These are phyloP conservation scores for Myotisia sp. DNA, from an alignment of 2,329 filamentous ascomycete genomes.

Conservation along the genomic window DNA sequence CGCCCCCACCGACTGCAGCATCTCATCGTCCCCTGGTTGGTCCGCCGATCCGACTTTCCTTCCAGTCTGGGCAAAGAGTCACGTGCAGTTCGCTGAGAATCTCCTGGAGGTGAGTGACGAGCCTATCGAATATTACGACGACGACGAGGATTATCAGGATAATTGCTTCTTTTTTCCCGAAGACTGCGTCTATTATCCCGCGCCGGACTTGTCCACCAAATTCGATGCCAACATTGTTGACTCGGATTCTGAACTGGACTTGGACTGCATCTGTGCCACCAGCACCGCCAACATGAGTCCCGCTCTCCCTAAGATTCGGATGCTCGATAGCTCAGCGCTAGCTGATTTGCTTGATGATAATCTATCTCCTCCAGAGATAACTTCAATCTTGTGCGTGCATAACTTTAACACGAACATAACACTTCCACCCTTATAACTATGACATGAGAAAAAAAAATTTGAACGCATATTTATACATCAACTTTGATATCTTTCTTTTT, in stretches of 20 bases:
- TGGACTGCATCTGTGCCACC: conserved; percentile 13
- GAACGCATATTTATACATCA: no score
- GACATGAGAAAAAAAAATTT: no score
- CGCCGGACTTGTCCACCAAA: conserved; percentile 3
- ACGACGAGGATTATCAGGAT: conserved; percentile 29
- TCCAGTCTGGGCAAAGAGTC: conserved; percentile 28
- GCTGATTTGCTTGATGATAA: conserved; percentile 30
- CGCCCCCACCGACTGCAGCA: no score
- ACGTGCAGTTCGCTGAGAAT: conserved; percentile 27
- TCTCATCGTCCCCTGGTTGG: conserved; percentile 5
- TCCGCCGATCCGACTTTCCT: conserved; percentile 15
- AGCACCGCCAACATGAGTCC: conserved; percentile 26
- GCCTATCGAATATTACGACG: conserved; percentile 30
- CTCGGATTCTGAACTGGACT: conserved; percentile 18
- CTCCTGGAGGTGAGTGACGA: conserved; percentile 27
- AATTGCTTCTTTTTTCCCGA: conserved; percentile 33
- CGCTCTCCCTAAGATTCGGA: conserved; percentile 29
- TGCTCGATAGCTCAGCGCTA: conserved; percentile 30
- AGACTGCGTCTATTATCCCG: conserved; percentile 28
- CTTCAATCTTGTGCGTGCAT: conserved; percentile 29
- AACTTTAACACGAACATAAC: no score
- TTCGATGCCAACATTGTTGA: conserved; percentile 12
- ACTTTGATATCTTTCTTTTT: no score
- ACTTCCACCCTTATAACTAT: no score
- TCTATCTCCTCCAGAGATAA: conserved; percentile 30